Evolutionary conservation across 2,329 filamentous ascomycete genomes (phyloP).

Genomic region (Fusarium tanahbumbuense): DNA sequence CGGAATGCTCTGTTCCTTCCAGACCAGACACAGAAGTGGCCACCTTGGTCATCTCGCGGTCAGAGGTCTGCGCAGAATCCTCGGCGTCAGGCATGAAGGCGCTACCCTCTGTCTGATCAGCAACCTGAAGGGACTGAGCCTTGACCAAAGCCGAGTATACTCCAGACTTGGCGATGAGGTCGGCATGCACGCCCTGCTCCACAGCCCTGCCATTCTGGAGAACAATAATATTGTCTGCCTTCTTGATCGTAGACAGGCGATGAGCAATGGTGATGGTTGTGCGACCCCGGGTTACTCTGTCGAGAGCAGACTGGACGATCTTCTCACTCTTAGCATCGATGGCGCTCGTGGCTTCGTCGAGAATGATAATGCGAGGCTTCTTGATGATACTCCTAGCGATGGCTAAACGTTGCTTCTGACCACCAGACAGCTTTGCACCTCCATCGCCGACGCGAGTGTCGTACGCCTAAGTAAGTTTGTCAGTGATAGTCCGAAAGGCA

Average conservation of each 20-base stretch:
- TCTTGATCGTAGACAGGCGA: conserved; percentile 68
- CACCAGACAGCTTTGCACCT: conserved; percentile 67
- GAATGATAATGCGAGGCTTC: conserved; percentile 69
- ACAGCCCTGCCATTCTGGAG: conserved; percentile 68
- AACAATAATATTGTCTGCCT: conserved; percentile 74
- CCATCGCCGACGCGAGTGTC: conserved; percentile 64
- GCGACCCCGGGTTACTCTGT: conserved; percentile 53
- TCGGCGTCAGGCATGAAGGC: neutral
- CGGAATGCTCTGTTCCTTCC: neutral
- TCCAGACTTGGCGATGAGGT: conserved; percentile 61
- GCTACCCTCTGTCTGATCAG: neutral
- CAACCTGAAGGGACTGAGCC: conserved; percentile 35
- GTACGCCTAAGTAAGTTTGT: conserved; percentile 51
- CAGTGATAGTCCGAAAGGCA: fast-evolving
- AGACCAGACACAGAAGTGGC: fast-evolving
- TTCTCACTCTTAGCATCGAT: conserved; percentile 54
- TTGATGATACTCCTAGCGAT: conserved; percentile 67
- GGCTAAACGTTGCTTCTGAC: conserved; percentile 67
- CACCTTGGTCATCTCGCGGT: neutral
- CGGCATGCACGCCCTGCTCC: conserved; percentile 71
- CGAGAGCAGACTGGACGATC: conserved; percentile 59
- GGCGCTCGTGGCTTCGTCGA: conserved; percentile 75
- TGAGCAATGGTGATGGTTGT: conserved; percentile 77
- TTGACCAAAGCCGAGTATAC: conserved; percentile 42
- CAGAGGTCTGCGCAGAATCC: neutral